These are phyloP conservation scores for Ustanciosporium gigantosporum DNA, from an alignment of 1,284 basidiomycete genomes.

Conservation along the genomic window DNA sequence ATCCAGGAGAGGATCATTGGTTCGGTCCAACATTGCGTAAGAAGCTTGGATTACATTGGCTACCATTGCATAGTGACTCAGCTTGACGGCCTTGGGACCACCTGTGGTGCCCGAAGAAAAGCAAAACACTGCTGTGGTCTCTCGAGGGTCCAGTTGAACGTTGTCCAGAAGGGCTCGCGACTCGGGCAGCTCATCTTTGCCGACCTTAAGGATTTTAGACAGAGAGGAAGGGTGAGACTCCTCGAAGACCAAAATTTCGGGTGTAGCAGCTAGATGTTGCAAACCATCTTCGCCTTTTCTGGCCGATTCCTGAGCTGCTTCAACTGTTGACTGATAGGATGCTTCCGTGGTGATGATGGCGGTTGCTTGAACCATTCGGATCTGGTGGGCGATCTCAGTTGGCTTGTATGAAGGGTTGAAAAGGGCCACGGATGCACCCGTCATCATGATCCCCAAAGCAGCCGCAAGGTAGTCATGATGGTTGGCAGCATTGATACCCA, in stretches of 20 bases:
- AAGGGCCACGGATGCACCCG: constrained; percentile 50
- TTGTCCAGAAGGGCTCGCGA: constrained; percentile 22
- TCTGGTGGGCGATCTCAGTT: constrained; percentile 46
- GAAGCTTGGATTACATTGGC: constrained; percentile 56
- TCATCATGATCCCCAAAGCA: constrained; percentile 51
- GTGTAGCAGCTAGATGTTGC: constrained; percentile 8
- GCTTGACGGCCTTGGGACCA: constrained; percentile 53
- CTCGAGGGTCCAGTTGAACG: constrained; percentile 29
- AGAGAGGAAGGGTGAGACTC: constrained; percentile 41
- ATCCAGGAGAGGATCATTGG: constrained; percentile 50
- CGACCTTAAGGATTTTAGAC: constrained; percentile 33
- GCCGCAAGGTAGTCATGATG: constrained; percentile 55
- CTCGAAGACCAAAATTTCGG: constrained; percentile 48
- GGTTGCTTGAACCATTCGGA: constrained; percentile 46
- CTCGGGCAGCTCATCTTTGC: constrained; percentile 22
- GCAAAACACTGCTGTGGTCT: constrained; percentile 49
- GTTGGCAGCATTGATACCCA: constrained; percentile 47
- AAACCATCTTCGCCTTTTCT: constrained; percentile 26
- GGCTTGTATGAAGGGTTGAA: constrained; percentile 59
- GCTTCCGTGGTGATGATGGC: constrained; percentile 39
- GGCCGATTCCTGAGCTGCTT: constrained; percentile 32
- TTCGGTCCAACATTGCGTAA: constrained; percentile 48
- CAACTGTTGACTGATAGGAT: constrained; percentile 18
- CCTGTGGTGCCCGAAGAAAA: constrained; percentile 59
- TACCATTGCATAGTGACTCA: constrained; percentile 54